Evolutionary conservation across 2,329 filamentous ascomycete genomes (phyloP).

Genomic region (Drechslerella coelobrocha): DNA sequence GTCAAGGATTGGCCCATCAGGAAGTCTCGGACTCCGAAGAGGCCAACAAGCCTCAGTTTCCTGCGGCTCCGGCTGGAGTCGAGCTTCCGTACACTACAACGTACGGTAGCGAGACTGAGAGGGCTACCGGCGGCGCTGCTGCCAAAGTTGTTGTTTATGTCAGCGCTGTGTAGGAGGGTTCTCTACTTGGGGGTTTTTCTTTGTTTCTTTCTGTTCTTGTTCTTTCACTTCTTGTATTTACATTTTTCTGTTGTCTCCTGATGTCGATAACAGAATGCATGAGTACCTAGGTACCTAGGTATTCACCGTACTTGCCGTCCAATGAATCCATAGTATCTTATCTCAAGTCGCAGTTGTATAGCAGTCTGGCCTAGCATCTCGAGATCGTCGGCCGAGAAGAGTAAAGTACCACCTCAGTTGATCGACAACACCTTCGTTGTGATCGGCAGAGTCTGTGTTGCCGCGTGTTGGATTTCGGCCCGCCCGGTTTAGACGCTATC

Average conservation of each 20-base stretch:
- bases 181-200: not conserved
- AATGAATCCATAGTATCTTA: too few species aligned
- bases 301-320: too few species aligned
- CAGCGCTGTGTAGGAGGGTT: not conserved
- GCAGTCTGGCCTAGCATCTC: too few species aligned
- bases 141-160: constrained; percentile 22
- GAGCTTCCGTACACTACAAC: constrained; percentile 13
- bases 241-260: not conserved
- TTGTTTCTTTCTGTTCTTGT: not conserved
- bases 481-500: too few species aligned
- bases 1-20: constrained; percentile 22
- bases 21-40: not conserved
- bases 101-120: not conserved
- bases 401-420: too few species aligned
- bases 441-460: constrained; percentile 4
- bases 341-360: too few species aligned
- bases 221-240: not conserved
- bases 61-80: constrained; percentile 8
- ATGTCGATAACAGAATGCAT: too few species aligned
- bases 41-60: constrained; percentile 17
- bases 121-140: constrained; percentile 4
- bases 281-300: too few species aligned
- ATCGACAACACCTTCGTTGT: too few species aligned
- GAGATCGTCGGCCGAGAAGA: too few species aligned
- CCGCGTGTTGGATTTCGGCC: constrained; percentile 16